phyloP scores from a whole-genome alignment of 2,329 filamentous ascomycete species.

The Albifimbria verrucaria region DNA sequence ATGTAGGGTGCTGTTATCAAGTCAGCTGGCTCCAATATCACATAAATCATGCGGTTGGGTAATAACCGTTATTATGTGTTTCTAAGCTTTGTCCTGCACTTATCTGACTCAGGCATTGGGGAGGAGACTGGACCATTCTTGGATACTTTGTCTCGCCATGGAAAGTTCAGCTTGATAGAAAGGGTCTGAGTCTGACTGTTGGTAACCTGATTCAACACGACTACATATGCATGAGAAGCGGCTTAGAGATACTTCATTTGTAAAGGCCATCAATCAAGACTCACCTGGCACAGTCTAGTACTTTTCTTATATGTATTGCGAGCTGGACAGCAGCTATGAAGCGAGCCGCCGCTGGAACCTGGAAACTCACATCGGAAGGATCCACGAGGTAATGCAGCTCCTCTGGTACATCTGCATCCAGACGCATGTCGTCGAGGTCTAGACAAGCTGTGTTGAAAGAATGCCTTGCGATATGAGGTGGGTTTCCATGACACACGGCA shows the following conservation, averaged over 20 bases:
- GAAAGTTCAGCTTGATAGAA: background rate
- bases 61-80: conserved; percentile 7
- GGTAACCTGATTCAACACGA: background rate
- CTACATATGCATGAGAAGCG: background rate
- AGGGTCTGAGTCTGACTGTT: background rate
- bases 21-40: background rate
- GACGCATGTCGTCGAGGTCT: conserved; percentile 37
- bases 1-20: conserved; percentile 31
- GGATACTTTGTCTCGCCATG: background rate
- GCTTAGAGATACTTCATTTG: no score
- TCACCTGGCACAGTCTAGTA: conserved; percentile 32
- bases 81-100: background rate
- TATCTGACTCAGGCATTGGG: background rate
- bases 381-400: conserved; percentile 33
- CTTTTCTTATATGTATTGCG: conserved; percentile 24
- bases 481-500: conserved; percentile 42
- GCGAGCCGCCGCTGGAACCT: conserved; percentile 31
- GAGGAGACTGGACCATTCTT: background rate
- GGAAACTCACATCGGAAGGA: conserved; percentile 24
- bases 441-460: conserved; percentile 38
- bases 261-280: no score
- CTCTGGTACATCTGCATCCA: conserved; percentile 37
- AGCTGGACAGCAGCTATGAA: conserved; percentile 33
- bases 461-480: conserved; percentile 37
- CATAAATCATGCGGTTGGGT: conserved; percentile 16